These are phyloP conservation scores for Aspergillus ochraceus DNA, from an alignment of 2,329 filamentous ascomycete genomes.

Conservation along the genomic window DNA sequence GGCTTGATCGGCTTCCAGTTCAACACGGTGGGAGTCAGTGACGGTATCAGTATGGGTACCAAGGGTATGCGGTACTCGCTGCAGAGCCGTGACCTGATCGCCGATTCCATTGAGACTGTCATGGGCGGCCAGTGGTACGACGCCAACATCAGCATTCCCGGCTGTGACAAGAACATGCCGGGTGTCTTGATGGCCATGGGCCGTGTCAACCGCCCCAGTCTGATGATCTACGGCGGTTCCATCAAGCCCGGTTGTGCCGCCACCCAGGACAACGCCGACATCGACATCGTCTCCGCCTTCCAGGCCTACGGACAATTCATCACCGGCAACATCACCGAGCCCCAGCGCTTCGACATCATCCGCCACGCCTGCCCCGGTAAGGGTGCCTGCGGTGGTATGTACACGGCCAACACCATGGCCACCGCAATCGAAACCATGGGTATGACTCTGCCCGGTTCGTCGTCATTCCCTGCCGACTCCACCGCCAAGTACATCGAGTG, in stretches of 20 bases:
- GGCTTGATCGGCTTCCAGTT: constrained; percentile 93
- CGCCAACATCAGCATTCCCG: constrained; percentile 92
- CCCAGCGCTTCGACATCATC: constrained; percentile 92
- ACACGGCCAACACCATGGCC: constrained; percentile 77
- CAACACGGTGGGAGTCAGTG: constrained; percentile 97
- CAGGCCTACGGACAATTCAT: constrained; percentile 97
- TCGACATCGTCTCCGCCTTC: constrained; percentile 97
- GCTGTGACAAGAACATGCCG: constrained; percentile 99
- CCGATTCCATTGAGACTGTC: constrained; percentile 97
- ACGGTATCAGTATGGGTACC: constrained; percentile 98
- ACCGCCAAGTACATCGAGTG: constrained; percentile 72
- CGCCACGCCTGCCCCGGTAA: constrained; percentile 82
- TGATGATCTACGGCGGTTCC: constrained; percentile 97
- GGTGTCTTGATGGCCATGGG: constrained; percentile 92
- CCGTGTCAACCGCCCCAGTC: constrained; percentile 84
- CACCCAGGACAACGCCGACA: constrained; percentile 69
- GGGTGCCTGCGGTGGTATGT: constrained; percentile 86
- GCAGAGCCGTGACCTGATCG: constrained; percentile 94
- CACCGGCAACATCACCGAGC: constrained; percentile 84
- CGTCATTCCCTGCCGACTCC: constrained; percentile 75
- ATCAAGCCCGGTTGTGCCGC: constrained; percentile 87
- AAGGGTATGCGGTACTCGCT: constrained; percentile 94
- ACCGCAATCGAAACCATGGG: constrained; percentile 71
- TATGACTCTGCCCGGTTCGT: constrained; percentile 80
- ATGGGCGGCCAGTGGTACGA: constrained; percentile 99